These are phyloP conservation scores for Phaeophleospora eucalypticola DNA, from an alignment of 2,329 filamentous ascomycete genomes.

Conservation along the genomic window DNA sequence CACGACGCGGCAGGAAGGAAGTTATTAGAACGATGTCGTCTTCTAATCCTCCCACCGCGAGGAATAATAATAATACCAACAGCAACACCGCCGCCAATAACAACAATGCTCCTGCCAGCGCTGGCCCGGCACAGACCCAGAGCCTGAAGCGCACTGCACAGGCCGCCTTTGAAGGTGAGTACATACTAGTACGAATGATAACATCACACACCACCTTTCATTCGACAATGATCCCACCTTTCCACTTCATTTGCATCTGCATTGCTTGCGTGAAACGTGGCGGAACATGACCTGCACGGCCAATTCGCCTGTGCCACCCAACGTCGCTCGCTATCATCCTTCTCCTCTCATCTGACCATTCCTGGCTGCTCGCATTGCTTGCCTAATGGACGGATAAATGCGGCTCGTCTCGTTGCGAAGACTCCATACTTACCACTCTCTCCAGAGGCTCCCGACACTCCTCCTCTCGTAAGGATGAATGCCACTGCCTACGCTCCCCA, in stretches of 20 bases:
- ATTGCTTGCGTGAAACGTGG: not conserved
- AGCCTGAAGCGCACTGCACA: conserved; percentile 35
- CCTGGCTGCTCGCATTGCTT: no score
- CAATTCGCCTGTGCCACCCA: not conserved
- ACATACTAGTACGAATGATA: not conserved
- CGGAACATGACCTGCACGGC: not conserved
- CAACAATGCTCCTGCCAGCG: conserved; percentile 10
- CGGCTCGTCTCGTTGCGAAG: no score
- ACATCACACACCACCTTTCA: no score
- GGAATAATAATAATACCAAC: not conserved
- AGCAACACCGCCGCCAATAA: conserved; percentile 10
- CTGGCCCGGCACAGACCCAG: conserved; percentile 12
- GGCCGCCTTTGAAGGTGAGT: conserved; percentile 39
- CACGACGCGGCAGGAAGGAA: no score
- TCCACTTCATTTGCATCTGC: not conserved
- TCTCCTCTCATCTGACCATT: not conserved
- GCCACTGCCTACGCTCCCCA: conserved; percentile 59
- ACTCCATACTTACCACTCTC: conserved; percentile 1
- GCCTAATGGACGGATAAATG: not conserved
- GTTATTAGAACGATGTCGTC: not conserved
- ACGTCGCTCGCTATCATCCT: not conserved
- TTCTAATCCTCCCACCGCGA: conserved; percentile 31
- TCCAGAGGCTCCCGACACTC: conserved; percentile 27
- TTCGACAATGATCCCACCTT: not conserved
- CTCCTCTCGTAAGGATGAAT: conserved; percentile 32